phyloP scores from a whole-genome alignment of 208 protist species.

The Leishmania aethiopica region DNA sequence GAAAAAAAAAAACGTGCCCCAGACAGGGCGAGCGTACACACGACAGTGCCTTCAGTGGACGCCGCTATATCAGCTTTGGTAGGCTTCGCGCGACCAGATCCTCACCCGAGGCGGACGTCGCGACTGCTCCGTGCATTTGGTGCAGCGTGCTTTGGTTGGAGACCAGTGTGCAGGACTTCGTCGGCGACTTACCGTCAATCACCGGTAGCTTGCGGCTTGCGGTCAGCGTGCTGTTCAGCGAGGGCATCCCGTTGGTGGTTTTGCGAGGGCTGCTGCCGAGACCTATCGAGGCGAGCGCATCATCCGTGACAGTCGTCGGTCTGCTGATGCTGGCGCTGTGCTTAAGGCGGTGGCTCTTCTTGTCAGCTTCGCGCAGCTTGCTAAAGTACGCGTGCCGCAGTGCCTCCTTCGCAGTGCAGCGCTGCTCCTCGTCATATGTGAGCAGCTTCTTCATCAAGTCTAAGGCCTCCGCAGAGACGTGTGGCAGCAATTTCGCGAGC shows the following conservation, averaged over 20 bases:
- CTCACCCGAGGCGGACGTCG: constrained; percentile 13
- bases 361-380: constrained; percentile 62
- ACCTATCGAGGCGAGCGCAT: not conserved
- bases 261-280: constrained; percentile 28
- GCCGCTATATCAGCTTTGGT: constrained; percentile 16
- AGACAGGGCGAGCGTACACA: not conserved
- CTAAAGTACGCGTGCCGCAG: constrained; percentile 91
- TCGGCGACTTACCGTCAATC: constrained; percentile 26
- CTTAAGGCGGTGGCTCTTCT: constrained; percentile 16
- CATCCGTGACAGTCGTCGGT: not conserved
- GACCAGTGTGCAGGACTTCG: constrained; percentile 12
- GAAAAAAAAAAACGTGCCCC: not conserved
- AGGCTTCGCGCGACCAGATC: constrained; percentile 23
- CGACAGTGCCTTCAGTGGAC: no score
- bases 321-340: constrained; percentile 16
- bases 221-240: constrained; percentile 26
- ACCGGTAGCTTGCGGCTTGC: constrained; percentile 23
- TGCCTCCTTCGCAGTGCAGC: constrained; percentile 91
- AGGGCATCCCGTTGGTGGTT: constrained; percentile 8
- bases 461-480: constrained; percentile 68
- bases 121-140: not conserved
- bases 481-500: constrained; percentile 65
- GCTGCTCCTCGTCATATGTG: constrained; percentile 87
- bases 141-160: constrained; percentile 7
- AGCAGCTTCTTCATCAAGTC: constrained; percentile 91